Evolutionary conservation across 148 eudicot genomes (phyloP).

Genomic region (Vaccinium darrowii): DNA sequence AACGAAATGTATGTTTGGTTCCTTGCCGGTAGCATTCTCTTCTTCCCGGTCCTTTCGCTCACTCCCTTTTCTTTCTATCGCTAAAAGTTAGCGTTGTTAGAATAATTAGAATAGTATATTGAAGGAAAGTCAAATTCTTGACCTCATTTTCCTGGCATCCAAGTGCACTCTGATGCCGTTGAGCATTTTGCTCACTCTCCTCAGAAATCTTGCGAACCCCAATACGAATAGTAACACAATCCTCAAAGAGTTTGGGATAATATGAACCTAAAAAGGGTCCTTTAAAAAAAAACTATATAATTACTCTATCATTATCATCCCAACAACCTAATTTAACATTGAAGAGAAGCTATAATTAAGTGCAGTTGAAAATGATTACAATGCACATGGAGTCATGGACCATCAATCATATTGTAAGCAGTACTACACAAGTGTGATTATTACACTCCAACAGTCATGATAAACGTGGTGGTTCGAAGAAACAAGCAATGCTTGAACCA

Average conservation of each 20-base stretch:
- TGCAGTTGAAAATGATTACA: not conserved
- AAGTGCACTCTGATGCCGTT: too few species aligned
- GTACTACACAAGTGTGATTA: not conserved
- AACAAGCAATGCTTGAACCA: too few species aligned
- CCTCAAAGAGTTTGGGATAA: not conserved
- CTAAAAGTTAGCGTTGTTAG: too few species aligned
- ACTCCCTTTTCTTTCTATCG: not conserved
- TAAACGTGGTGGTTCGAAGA: too few species aligned
- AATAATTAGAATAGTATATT: too few species aligned
- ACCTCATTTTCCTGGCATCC: too few species aligned
- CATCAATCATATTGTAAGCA: not conserved
- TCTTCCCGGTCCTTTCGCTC: not conserved
- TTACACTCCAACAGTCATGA: not conserved
- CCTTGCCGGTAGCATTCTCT: not conserved
- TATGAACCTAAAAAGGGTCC: not conserved
- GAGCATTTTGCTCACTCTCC: too few species aligned
- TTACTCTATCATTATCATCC: not conserved
- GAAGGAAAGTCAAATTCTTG: too few species aligned
- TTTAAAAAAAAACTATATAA: not conserved
- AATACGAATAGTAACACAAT: not conserved
- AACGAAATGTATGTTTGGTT: not conserved
- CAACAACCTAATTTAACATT: not conserved
- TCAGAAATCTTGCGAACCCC: not conserved
- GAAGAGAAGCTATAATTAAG: not conserved
- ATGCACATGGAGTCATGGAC: not conserved